phyloP scores from a whole-genome alignment of 345 rosid species.

The Pugionium dolabratum region DNA sequence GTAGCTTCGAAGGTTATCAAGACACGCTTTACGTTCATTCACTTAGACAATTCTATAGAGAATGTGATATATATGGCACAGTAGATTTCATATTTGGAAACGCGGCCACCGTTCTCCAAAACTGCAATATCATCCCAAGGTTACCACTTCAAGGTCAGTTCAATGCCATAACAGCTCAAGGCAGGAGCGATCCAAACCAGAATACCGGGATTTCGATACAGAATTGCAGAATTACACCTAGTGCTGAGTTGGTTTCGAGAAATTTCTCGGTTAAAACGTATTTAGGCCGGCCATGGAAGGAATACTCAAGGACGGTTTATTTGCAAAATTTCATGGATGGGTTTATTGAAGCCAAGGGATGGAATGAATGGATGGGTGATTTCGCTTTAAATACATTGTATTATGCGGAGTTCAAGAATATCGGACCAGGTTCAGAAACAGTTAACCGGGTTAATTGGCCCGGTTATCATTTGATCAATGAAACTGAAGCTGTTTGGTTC shows the following conservation, averaged over 20 bases:
- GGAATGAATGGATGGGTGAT: conserved; percentile 54
- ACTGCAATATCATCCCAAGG: conserved; percentile 37
- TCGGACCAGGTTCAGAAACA: conserved; percentile 44
- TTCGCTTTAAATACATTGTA: conserved; percentile 47
- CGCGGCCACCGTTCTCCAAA: conserved; percentile 38
- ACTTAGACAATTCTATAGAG: conserved; percentile 53
- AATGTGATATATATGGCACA: conserved; percentile 57
- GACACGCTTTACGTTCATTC: conserved; percentile 61
- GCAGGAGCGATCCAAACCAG: conserved; percentile 53
- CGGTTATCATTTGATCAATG: conserved; percentile 43
- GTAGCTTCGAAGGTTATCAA: conserved; percentile 61
- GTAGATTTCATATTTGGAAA: conserved; percentile 56
- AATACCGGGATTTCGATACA: conserved; percentile 53
- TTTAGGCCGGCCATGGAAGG: conserved; percentile 62
- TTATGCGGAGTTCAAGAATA: conserved; percentile 51
- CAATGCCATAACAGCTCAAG: conserved; percentile 56
- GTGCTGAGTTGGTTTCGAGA: conserved; percentile 39
- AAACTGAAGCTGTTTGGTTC: conserved; percentile 46
- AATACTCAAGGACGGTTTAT: conserved; percentile 50
- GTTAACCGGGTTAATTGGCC: conserved; percentile 49
- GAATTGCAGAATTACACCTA: conserved; percentile 45
- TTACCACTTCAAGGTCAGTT: conserved; percentile 41
- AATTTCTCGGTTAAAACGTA: conserved; percentile 44
- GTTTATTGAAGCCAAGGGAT: conserved; percentile 49
- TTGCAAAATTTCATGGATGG: conserved; percentile 47